phyloP scores from a whole-genome alignment of 1,284 basidiomycete genomes.

The Pseudozyma sp. region DNA sequence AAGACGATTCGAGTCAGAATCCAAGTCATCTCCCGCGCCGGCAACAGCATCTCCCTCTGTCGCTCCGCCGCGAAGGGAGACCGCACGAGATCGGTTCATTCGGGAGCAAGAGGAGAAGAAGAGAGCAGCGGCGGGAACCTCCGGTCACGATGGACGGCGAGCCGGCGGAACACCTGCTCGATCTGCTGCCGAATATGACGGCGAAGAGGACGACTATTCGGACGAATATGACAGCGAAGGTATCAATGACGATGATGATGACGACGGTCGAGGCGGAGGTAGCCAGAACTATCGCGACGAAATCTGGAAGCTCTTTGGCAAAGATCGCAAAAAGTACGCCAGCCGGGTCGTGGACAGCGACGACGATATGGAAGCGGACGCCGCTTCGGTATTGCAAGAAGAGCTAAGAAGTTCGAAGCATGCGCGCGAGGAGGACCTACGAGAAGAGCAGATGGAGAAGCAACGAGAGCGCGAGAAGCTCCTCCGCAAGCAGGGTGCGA shows the following conservation, averaged over 20 bases:
- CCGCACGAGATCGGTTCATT: conserved; percentile 58
- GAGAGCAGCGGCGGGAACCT: conserved; percentile 14
- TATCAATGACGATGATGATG: conserved; percentile 42
- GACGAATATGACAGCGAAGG: conserved; percentile 43
- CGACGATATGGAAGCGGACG: conserved; percentile 67
- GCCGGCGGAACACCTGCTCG: conserved; percentile 2
- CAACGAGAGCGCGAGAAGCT: conserved; percentile 55
- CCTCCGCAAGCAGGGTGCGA: conserved; percentile 26
- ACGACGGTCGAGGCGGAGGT: conserved; percentile 13
- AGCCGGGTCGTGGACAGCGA: conserved; percentile 58
- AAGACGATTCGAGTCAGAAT: conserved; percentile 7
- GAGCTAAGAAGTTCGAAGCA: conserved; percentile 56
- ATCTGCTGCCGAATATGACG: conserved; percentile 32
- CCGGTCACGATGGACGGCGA: background rate
- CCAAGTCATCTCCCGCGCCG: conserved; percentile 15
- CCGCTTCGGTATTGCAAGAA: conserved; percentile 55
- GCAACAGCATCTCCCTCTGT: conserved; percentile 7
- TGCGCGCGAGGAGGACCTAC: conserved; percentile 58
- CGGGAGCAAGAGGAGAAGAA: conserved; percentile 58
- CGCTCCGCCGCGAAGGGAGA: conserved; percentile 43
- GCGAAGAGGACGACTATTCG: conserved; percentile 37
- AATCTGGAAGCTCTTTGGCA: conserved; percentile 65
- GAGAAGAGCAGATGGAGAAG: conserved; percentile 54
- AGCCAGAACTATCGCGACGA: conserved; percentile 47
- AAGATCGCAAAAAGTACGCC: conserved; percentile 56